A percentile compares a stretch with the other conserved stretches of the same genome.
Conservation (phyloP, 1,139 yeast genomes). For the Protomyces macrosporus region DNA sequence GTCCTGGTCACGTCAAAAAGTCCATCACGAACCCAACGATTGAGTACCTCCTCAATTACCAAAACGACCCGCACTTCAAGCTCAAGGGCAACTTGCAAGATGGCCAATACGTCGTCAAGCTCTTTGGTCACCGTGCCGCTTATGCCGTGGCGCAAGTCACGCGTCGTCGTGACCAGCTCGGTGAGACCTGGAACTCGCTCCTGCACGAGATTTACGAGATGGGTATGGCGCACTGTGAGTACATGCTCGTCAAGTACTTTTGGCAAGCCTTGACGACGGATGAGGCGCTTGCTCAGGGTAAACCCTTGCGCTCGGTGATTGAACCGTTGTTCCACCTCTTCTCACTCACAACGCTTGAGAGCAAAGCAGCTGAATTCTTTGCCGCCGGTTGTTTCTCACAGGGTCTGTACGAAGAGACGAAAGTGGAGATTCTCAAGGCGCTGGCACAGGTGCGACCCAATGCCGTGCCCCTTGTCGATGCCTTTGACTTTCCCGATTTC, state of each 20-base stretch:
- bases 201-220: conserved; percentile 23
- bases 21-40: conserved; percentile 22
- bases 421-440: conserved; percentile 9
- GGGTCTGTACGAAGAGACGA: conserved; percentile 9
- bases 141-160: conserved; percentile 22
- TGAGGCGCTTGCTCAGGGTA: conserved; percentile 2
- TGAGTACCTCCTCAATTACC: conserved; percentile 23
- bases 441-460: conserved; percentile 23
- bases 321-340: conserved; percentile 18
- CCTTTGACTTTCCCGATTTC: conserved; percentile 81
- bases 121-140: conserved; percentile 27
- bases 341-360: conserved; percentile 14
- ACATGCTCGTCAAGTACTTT: conserved; percentile 24
- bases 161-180: conserved; percentile 19
- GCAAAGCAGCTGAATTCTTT: conserved; percentile 24
- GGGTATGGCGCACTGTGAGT: conserved; percentile 26
- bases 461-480: conserved; percentile 71
- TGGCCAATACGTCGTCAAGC: conserved; percentile 7
- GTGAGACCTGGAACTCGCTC: conserved; percentile 25
- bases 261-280: conserved; percentile 13
- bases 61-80: conserved; percentile 17
- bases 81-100: conserved; percentile 12
- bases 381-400: conserved; percentile 23
- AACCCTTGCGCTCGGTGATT: conserved; percentile 4
- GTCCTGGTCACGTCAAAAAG: conserved; percentile 17